Evolutionary conservation across 2,329 filamentous ascomycete species (phyloP).

Genomic region (Dissoconium aciculare): DNA sequence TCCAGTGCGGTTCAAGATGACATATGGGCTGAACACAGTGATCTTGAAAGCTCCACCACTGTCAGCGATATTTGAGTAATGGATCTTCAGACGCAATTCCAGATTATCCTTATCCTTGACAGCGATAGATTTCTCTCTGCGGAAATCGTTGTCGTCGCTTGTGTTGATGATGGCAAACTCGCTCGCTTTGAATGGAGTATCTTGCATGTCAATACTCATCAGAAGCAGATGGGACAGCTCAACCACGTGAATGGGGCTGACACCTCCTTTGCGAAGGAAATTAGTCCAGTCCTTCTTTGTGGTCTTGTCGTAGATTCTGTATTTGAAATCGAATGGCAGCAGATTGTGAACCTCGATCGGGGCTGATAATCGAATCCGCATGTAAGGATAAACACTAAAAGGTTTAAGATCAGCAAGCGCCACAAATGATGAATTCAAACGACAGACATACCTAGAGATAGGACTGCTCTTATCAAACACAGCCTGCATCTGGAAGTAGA

Average conservation of each 20-base stretch:
- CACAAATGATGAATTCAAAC: no score
- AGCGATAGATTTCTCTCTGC: constrained; percentile 60
- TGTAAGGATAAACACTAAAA: constrained; percentile 69
- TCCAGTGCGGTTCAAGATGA: constrained; percentile 89
- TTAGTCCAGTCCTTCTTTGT: constrained; percentile 99
- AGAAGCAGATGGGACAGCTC: constrained; percentile 87
- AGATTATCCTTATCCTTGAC: constrained; percentile 77
- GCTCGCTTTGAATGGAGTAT: constrained; percentile 84
- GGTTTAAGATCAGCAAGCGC: no score
- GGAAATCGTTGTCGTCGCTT: constrained; percentile 73
- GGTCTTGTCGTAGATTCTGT: constrained; percentile 96
- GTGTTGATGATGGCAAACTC: constrained; percentile 97
- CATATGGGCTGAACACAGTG: constrained; percentile 86
- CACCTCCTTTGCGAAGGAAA: constrained; percentile 87
- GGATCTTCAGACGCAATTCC: constrained; percentile 64
- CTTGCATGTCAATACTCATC: constrained; percentile 90
- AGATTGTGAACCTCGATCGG: constrained; percentile 91
- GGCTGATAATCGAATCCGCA: constrained; percentile 81
- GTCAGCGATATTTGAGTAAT: constrained; percentile 81
- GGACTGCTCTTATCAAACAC: constrained; percentile 73
- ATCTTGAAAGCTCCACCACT: constrained; percentile 94
- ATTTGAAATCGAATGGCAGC: constrained; percentile 96
- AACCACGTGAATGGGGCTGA: constrained; percentile 93
- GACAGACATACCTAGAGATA: constrained; percentile 52
- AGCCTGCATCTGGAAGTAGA: constrained; percentile 93